These are phyloP conservation scores for Colletotrichum zoysiae DNA, from an alignment of 2,329 filamentous ascomycete genomes.

Conservation along the genomic window DNA sequence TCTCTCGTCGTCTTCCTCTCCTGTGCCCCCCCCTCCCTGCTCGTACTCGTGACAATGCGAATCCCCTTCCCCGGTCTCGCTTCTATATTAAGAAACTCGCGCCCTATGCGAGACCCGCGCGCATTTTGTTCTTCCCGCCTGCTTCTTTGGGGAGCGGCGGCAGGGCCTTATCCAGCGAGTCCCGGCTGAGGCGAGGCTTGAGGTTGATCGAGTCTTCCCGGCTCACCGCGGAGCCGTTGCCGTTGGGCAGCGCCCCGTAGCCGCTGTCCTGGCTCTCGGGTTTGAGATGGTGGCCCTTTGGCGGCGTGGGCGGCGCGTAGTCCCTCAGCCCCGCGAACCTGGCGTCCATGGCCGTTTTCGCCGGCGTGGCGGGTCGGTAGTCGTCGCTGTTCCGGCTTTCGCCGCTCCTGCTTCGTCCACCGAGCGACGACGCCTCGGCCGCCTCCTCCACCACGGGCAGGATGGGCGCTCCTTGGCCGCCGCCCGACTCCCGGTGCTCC, in stretches of 20 bases:
- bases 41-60: conserved; percentile 13
- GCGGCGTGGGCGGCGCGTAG: conserved; percentile 61
- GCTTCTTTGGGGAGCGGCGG: conserved; percentile 64
- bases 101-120: conserved; percentile 35
- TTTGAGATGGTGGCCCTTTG: conserved; percentile 57
- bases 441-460: conserved; percentile 92
- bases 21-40: not conserved
- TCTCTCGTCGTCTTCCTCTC: conserved; percentile 7
- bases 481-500: conserved; percentile 67
- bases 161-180: conserved; percentile 71
- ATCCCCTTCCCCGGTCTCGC: conserved; percentile 1
- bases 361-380: conserved; percentile 56
- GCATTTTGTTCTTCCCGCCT: conserved; percentile 38
- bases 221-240: conserved; percentile 49
- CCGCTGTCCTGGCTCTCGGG: conserved; percentile 63
- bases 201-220: conserved; percentile 50
- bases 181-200: conserved; percentile 60
- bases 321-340: conserved; percentile 42
- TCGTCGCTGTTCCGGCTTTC: conserved; percentile 63
- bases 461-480: conserved; percentile 61
- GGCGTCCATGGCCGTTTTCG: conserved; percentile 53
- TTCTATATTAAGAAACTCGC: conserved; percentile 12
- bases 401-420: conserved; percentile 68
- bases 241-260: conserved; percentile 53
- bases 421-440: conserved; percentile 79